Conservation (phyloP, 169 alveolate species). For the Pseudocohnilembus persalinus region DNA sequence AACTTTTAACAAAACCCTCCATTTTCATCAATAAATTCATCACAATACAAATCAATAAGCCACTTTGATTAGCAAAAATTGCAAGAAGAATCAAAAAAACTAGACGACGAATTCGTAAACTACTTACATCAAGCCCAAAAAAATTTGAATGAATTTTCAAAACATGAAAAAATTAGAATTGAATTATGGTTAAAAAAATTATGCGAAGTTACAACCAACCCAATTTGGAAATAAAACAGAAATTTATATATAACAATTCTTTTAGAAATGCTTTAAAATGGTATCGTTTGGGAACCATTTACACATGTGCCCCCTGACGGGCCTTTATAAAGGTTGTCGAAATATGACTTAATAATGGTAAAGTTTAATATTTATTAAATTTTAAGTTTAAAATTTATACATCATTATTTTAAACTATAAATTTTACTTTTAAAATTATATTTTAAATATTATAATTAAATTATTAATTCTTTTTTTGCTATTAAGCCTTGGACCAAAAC, state of each 20-base stretch:
- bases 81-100: background rate
- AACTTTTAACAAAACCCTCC: too few species aligned
- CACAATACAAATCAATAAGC: too few species aligned
- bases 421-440: too few species aligned
- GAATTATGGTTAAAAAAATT: conserved; percentile 51
- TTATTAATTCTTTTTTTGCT: background rate
- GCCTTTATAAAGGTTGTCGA: background rate
- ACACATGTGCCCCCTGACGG: background rate
- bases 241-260: conserved; percentile 28
- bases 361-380: too few species aligned
- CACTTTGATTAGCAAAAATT: background rate
- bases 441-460: too few species aligned
- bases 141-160: background rate
- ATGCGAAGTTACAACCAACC: conserved; percentile 45
- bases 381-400: background rate
- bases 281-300: background rate
- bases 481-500: background rate
- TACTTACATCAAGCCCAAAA: background rate
- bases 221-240: conserved; percentile 53
- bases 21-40: too few species aligned
- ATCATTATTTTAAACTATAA: too few species aligned
- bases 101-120: background rate
- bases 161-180: conserved; percentile 46
- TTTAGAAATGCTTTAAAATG: background rate
- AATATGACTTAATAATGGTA: background rate